Base-by-base conservation (phyloP, 2,329 filamentous ascomycete species). In the Aspergillus floridensis region DNA sequence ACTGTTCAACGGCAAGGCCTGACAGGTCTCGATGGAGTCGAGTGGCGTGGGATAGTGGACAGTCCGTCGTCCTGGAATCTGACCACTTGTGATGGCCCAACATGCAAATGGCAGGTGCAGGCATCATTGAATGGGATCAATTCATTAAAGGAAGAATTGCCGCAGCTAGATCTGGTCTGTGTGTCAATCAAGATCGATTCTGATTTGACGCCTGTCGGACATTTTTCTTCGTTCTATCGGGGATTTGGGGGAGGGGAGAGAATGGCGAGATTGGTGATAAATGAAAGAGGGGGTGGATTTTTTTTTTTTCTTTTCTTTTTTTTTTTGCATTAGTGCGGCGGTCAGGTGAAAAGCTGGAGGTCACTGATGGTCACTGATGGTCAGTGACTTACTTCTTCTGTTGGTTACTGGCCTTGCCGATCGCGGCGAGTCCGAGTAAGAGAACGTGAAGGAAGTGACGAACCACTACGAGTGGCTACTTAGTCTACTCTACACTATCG, bases 31-130 rank as follows among this genome's bases (percentile, higher is more conserved):
- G 47, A 58, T 60, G 53, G 53, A 56, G 54, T 58, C 49, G 56
- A 66, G 66, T 66, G 66, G 66, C 66, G 65, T 61, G 53, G 60
- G 60, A 64, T 64, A 64, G 66, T 59, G 63, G 52, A 59, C 59
- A 61, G 61, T 47, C 56, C 58, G 61, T 59, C 49, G 56, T 58
- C 29, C 49, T 49, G 54, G 49, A 44, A 56, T 60, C 58, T 56
- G 54, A 49, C 62, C 59, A 58, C 51, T 57, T 56, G 44, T 26
- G 38, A 58, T 56, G 50, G 46, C 44, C 47, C 52, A 58, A 57
- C 60, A 29, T 26, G 56, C 38, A n/a, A 22, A 54, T 53, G 38
- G 53, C 54, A 57, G 59, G 56, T 52, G 60, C 61, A 59, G 60
- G 44, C 51, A 59, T 55, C 58, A 59, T 22, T 22, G 22, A 22